Base-by-base conservation (phyloP, 2,329 filamentous ascomycete species). In the Nigrograna mackinnonii region DNA sequence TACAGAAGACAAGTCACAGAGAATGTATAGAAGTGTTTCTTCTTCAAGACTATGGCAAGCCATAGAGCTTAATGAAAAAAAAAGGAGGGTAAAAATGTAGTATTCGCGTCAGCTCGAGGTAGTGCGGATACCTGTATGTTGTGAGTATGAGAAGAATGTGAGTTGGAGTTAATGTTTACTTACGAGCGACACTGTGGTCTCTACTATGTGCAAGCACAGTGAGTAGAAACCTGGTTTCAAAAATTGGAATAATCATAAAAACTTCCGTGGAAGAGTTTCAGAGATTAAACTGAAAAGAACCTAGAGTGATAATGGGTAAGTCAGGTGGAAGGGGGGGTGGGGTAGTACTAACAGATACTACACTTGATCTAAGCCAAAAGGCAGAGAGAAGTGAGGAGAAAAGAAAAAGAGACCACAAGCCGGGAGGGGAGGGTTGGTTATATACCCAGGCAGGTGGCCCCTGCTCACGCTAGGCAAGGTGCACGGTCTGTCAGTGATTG, bases 281-380 rank as follows among this genome's bases (percentile, higher is more conserved):
- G 87, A 87, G 85, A 90, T 91, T 91, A 91, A 91, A 90, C 87
- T 91, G 85, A 89, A 87, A 90, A 91, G 87, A n/a, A n/a, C n/a
- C n/a, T n/a, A n/a, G n/a, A n/a, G n/a, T n/a, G n/a, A n/a, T n/a
- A n/a, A n/a, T n/a, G n/a, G n/a, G n/a, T n/a, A n/a, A n/a, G n/a
- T n/a, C n/a, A n/a, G n/a, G n/a, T n/a, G n/a, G n/a, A n/a, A n/a
- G n/a, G n/a, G n/a, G n/a, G n/a, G n/a, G n/a, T n/a, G n/a, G n/a
- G n/a, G n/a, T n/a, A n/a, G n/a, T n/a, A n/a, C n/a, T n/a, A 91
- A 91, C 86, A 89, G 86, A 89, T 90, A 90, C 86, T 52, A 54
- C 49, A 54, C 51, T 50, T 52, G 49, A 42, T 46, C n/a, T n/a
- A n/a, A n/a, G n/a, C 43, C 41, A 36, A 44, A 36, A 35, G 35